Conservation (phyloP, 2,329 filamentous ascomycete species). For the Aphanocladium album region DNA sequence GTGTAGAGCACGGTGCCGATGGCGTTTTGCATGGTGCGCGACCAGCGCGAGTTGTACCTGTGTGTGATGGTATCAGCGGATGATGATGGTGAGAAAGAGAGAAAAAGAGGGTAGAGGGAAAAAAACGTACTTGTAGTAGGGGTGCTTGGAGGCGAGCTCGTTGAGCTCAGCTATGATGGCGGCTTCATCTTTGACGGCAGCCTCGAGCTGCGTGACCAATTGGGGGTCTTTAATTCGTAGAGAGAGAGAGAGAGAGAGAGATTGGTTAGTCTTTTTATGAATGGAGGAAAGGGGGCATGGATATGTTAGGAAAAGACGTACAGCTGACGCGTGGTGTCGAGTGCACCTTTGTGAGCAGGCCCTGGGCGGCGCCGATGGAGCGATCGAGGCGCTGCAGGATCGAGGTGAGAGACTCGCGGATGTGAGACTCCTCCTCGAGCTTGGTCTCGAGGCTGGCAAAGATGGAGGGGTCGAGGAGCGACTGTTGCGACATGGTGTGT, state of each 20-base stretch:
- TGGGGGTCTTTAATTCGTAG: slow-evolving; percentile 51
- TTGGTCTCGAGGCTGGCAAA: slow-evolving; percentile 84
- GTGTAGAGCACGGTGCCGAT: slow-evolving; percentile 51
- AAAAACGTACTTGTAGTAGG: slow-evolving; percentile 80
- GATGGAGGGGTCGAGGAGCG: slow-evolving; percentile 66
- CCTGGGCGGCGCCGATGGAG: slow-evolving; percentile 74
- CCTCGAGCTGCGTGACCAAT: slow-evolving; percentile 66
- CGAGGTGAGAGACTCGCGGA: slow-evolving; percentile 77
- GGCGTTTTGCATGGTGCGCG: slow-evolving; percentile 76
- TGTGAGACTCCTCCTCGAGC: slow-evolving; percentile 79
- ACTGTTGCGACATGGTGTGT: slow-evolving; percentile 27
- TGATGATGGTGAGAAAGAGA: neutral
- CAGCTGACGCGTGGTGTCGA: slow-evolving; percentile 66
- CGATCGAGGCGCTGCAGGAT: slow-evolving; percentile 80
- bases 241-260: neutral
- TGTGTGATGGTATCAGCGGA: neutral
- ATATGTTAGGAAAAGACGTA: slow-evolving; percentile 25
- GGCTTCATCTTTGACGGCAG: slow-evolving; percentile 67
- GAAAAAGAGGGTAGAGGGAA: neutral
- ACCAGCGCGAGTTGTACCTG: slow-evolving; percentile 81
- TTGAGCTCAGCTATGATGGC: slow-evolving; percentile 66
- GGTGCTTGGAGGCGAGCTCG: slow-evolving; percentile 72
- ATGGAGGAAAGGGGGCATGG: neutral
- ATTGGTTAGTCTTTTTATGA: neutral
- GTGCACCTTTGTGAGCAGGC: slow-evolving; percentile 82